A percentile compares a stretch with the other conserved stretches of the same genome.
Conservation (phyloP, 768 basidiomycete species). For the Imleria badia region DNA sequence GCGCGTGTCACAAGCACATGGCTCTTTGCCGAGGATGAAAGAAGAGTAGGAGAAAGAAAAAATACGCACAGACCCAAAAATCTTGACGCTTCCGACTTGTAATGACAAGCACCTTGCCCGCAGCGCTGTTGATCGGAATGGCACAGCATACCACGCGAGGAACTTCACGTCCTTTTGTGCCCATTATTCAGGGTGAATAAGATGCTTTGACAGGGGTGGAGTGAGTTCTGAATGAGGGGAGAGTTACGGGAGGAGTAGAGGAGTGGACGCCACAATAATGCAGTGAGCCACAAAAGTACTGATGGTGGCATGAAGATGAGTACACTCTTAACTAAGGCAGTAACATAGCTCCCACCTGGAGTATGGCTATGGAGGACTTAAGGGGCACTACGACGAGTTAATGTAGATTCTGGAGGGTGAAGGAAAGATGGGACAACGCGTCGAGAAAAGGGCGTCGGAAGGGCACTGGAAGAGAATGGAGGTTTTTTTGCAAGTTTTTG, state of each 20-base stretch:
- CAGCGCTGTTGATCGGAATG: slow-evolving; percentile 74
- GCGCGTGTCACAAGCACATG: slow-evolving; percentile 1
- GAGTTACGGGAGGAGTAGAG: background rate
- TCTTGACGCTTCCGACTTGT: slow-evolving; percentile 82
- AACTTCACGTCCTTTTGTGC: slow-evolving; percentile 72
- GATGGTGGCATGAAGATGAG: slow-evolving; percentile 12
- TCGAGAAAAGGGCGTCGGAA: slow-evolving; percentile 4
- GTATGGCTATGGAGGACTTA: slow-evolving; percentile 5
- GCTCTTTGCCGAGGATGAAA: background rate
- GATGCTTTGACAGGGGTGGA: slow-evolving; percentile 3
- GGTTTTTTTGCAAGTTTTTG: slow-evolving; percentile 22
- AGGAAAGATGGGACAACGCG: slow-evolving; percentile 8
- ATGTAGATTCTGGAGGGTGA: slow-evolving; percentile 6
- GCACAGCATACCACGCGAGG: slow-evolving; percentile 91
- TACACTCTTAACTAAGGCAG: background rate
- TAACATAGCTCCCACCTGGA: slow-evolving; percentile 7
- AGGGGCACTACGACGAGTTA: slow-evolving; percentile 12
- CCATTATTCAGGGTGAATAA: slow-evolving; percentile 32
- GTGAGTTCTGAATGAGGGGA: background rate
- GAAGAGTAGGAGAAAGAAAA: slow-evolving; percentile 3
- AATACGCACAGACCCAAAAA: slow-evolving; percentile 83
- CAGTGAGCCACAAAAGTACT: background rate
- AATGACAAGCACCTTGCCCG: slow-evolving; percentile 77
- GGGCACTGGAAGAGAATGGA: slow-evolving; percentile 13
- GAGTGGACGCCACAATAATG: background rate